Percentiles rank a stretch among this genome's conserved stretches.
Evolutionary conservation across 2,329 filamentous ascomycete genomes (phyloP).

Genomic region (Fusarium albosuccineum): DNA sequence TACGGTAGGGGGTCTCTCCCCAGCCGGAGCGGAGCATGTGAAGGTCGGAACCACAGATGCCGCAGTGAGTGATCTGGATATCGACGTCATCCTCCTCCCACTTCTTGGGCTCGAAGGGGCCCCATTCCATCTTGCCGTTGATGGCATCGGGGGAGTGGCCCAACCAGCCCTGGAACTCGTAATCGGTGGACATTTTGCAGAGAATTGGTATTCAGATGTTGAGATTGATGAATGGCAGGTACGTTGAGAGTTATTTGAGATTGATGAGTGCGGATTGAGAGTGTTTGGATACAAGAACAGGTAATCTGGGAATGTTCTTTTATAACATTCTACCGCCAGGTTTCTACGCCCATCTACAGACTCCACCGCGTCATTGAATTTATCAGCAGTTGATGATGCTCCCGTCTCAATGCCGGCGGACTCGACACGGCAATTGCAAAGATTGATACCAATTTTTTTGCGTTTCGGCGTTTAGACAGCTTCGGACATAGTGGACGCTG

Average conservation of each 20-base stretch:
- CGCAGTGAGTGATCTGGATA: conserved; percentile 74
- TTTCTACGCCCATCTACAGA: conserved; percentile 19
- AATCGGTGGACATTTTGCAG: conserved; percentile 51
- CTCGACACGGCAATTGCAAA: not conserved
- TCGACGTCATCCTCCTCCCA: conserved; percentile 75
- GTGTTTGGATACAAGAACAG: not conserved
- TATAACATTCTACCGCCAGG: not conserved
- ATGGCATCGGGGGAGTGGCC: conserved; percentile 55
- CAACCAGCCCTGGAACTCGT: conserved; percentile 67
- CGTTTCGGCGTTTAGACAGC: not conserved
- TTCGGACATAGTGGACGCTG: conserved; percentile 9
- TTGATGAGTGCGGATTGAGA: not conserved
- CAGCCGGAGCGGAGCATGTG: conserved; percentile 69
- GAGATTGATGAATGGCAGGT: not conserved
- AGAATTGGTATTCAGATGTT: not conserved
- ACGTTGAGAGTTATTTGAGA: not conserved
- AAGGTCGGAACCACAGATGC: conserved; percentile 72
- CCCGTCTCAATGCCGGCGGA: not conserved
- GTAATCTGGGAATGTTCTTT: not conserved
- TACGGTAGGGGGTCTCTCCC: conserved; percentile 57
- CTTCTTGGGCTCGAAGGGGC: conserved; percentile 69
- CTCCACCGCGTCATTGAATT: conserved; percentile 38
- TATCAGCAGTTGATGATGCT: conserved; percentile 22
- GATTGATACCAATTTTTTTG: no score
- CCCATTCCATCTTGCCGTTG: conserved; percentile 66